Conservation (phyloP, 306 rosid genomes). For the Dalbergia cochinchinensis region DNA sequence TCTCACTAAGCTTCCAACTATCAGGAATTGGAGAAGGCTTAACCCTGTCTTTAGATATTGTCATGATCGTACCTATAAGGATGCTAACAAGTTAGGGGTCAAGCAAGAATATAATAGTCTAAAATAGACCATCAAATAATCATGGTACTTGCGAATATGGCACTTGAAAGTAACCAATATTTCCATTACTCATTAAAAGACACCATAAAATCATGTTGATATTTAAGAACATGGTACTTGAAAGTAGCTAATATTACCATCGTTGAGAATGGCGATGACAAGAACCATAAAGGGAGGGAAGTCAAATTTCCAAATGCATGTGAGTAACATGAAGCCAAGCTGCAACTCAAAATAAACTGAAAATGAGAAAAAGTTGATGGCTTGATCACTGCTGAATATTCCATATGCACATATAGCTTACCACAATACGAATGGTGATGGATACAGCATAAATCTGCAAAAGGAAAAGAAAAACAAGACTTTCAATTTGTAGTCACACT, state of each 20-base stretch:
- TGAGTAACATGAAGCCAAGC: conserved; percentile 74
- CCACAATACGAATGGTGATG: conserved; percentile 84
- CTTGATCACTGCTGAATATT: conserved; percentile 32
- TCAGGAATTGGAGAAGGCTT: conserved; percentile 80
- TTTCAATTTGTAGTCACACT: conserved; percentile 28
- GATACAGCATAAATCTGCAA: conserved; percentile 84
- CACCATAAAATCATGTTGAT: background rate
- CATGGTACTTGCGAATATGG: conserved; percentile 1
- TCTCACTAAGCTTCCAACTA: conserved; percentile 83
- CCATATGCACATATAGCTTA: conserved; percentile 43
- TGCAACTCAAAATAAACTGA: conserved; percentile 42
- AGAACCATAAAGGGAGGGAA: conserved; percentile 90
- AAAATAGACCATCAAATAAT: background rate
- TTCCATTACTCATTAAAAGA: conserved; percentile 48
- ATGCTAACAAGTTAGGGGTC: conserved; percentile 31
- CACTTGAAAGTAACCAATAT: conserved; percentile 34
- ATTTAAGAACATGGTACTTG: conserved; percentile 20
- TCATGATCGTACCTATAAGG: conserved; percentile 75
- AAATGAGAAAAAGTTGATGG: conserved; percentile 38
- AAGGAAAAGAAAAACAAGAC: background rate
- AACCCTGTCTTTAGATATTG: conserved; percentile 80
- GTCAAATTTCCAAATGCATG: conserved; percentile 71
- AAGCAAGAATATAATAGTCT: background rate
- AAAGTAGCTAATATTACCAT: conserved; percentile 61
- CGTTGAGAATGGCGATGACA: conserved; percentile 79